phyloP scores from a whole-genome alignment of 345 rosid genomes.

The Eucalyptus polyanthemos region DNA sequence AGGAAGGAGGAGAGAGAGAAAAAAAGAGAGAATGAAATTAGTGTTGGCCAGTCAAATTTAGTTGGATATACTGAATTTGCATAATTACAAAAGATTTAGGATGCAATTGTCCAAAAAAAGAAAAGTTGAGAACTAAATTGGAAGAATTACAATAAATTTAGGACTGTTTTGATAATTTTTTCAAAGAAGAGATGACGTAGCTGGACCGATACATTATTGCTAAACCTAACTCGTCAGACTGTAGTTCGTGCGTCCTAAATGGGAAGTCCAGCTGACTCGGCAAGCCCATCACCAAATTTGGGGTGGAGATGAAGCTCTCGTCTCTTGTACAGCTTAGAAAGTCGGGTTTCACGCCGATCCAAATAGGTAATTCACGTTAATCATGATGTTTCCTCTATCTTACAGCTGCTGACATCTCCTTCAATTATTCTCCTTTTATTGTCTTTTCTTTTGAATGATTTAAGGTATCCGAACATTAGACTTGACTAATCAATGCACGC shows the following conservation, averaged over 20 bases:
- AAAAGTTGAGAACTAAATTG: no score
- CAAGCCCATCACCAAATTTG: neutral
- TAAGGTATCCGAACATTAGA: neutral
- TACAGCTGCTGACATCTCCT: neutral
- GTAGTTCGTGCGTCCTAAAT: no score
- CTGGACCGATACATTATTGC: neutral
- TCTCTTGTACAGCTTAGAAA: neutral
- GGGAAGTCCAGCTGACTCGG: neutral
- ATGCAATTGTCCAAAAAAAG: no score
- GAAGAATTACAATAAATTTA: no score
- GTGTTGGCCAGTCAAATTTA: fast-evolving
- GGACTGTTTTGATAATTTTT: no score
- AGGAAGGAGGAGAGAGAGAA: no score
- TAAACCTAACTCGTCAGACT: neutral
- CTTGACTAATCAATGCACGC: neutral
- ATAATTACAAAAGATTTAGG: no score
- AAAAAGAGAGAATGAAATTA: no score
- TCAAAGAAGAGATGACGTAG: neutral
- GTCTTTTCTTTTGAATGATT: neutral
- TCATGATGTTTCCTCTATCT: neutral
- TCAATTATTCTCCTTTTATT: neutral
- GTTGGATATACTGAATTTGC: no score
- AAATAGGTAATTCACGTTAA: neutral
- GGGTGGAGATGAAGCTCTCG: neutral
- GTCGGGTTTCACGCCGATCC: neutral